Conservation (phyloP, 768 basidiomycete genomes). For the Phaffia australis region DNA sequence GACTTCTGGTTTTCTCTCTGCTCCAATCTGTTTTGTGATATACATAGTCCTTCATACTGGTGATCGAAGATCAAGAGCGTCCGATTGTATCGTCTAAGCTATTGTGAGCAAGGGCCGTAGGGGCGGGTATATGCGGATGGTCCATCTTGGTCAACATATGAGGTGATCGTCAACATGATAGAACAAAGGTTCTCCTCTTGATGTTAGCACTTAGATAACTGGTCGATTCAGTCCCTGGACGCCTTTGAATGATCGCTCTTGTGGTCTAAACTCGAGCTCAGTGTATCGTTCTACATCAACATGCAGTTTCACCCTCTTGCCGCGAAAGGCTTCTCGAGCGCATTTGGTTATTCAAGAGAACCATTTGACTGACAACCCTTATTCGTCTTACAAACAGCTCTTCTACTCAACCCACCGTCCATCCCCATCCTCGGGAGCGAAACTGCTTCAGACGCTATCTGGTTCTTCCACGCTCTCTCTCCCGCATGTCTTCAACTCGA, state of each 20-base stretch:
- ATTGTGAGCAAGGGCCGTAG: no score
- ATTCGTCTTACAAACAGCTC: conserved; percentile 1
- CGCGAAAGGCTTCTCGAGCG: not conserved
- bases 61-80: not conserved
- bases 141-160: no score
- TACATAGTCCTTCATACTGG: not conserved
- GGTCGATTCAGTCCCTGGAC: not conserved
- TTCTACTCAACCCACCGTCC: conserved; percentile 19
- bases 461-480: conserved; percentile 5
- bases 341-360: not conserved
- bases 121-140: no score
- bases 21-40: not conserved
- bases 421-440: not conserved
- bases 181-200: no score
- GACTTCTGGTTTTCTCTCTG: not conserved
- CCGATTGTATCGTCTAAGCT: no score
- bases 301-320: not conserved
- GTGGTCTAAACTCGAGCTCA: no score
- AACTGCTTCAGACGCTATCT: not conserved
- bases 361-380: not conserved
- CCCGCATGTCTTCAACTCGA: conserved; percentile 16
- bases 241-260: not conserved
- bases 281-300: not conserved
- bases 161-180: no score
- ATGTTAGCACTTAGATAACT: not conserved